phyloP scores from a whole-genome alignment of 805 yeast genomes.

The Trichomonascus vanleenenianus region DNA sequence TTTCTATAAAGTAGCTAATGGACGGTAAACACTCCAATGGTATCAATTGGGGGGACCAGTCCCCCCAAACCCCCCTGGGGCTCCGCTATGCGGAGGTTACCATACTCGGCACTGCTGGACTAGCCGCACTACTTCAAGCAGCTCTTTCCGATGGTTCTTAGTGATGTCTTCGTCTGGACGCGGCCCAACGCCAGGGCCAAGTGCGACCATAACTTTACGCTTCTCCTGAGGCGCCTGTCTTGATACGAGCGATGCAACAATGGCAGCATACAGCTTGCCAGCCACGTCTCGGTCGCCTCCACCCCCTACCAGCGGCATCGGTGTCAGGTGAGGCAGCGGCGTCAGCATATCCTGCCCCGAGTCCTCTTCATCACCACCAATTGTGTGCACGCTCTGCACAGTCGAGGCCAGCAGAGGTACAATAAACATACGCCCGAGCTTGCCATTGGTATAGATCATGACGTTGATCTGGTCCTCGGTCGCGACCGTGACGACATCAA shows the following conservation, averaged over 20 bases:
- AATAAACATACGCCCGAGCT: slow-evolving; percentile 22
- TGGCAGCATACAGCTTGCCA: slow-evolving; percentile 25
- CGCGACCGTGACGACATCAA: slow-evolving; percentile 24
- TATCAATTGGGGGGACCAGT: too few relatives aligned
- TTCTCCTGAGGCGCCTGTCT: slow-evolving; percentile 26
- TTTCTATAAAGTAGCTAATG: too few relatives aligned
- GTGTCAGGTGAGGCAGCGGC: slow-evolving; percentile 21
- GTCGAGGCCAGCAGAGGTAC: slow-evolving; percentile 14
- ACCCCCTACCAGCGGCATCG: slow-evolving; percentile 20
- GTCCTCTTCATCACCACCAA: slow-evolving; percentile 2
- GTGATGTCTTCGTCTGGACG: slow-evolving; percentile 20
- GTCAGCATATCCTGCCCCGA: slow-evolving; percentile 8
- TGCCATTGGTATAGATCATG: slow-evolving; percentile 25
- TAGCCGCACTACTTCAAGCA: slow-evolving; percentile 22
- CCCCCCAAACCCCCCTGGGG: too few relatives aligned
- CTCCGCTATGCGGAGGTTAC: too few relatives aligned
- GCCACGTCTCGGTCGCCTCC: slow-evolving; percentile 17
- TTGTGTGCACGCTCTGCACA: slow-evolving; percentile 4
- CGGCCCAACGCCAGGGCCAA: slow-evolving; percentile 23
- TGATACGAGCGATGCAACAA: slow-evolving; percentile 25
- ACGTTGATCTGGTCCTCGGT: slow-evolving; percentile 26
- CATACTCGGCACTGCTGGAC: slow-evolving; percentile 26
- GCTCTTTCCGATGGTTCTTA: slow-evolving; percentile 22
- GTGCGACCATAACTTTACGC: slow-evolving; percentile 26
- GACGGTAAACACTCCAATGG: too few relatives aligned